These are phyloP conservation scores for Globisporangium alternatum DNA, from an alignment of 352 stramenopile species.

Conservation along the genomic window DNA sequence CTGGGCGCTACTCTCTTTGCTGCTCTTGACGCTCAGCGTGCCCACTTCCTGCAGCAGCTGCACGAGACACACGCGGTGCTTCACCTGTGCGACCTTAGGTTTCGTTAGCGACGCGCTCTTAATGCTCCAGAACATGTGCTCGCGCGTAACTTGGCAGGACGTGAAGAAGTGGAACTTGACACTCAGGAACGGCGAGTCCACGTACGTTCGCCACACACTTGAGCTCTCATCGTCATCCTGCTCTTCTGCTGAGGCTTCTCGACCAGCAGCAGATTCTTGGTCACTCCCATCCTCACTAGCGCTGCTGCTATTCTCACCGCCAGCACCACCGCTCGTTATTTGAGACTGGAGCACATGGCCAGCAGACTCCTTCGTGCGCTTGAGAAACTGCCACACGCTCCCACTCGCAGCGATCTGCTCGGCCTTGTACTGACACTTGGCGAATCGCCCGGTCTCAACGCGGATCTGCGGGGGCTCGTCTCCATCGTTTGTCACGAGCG, in stretches of 20 bases:
- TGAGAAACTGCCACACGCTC: slow-evolving; percentile 47
- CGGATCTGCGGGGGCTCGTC: slow-evolving; percentile 39
- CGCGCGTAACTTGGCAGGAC: slow-evolving; percentile 66
- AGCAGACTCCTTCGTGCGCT: slow-evolving; percentile 26
- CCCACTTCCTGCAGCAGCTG: slow-evolving; percentile 65
- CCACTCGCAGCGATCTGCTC: slow-evolving; percentile 50
- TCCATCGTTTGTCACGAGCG: slow-evolving; percentile 39
- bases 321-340: neutral
- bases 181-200: slow-evolving; percentile 62
- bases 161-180: slow-evolving; percentile 71
- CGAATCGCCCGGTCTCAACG: slow-evolving; percentile 61
- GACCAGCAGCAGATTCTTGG: neutral
- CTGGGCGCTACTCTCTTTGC: slow-evolving; percentile 16
- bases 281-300: neutral
- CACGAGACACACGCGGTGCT: slow-evolving; percentile 56
- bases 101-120: slow-evolving; percentile 62
- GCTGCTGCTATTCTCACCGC: neutral
- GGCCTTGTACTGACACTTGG: slow-evolving; percentile 68
- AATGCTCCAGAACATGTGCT: slow-evolving; percentile 73
- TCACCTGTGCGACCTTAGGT: slow-evolving; percentile 55
- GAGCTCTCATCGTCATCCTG: neutral
- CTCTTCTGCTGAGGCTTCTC: neutral
- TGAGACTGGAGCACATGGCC: slow-evolving; percentile 12
- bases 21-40: slow-evolving; percentile 47
- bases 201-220: slow-evolving; percentile 55